Percentiles rank a stretch among this genome's conserved stretches.
phyloP scores from a whole-genome alignment of 1,284 basidiomycete genomes.

The Coriolopsis trogii region DNA sequence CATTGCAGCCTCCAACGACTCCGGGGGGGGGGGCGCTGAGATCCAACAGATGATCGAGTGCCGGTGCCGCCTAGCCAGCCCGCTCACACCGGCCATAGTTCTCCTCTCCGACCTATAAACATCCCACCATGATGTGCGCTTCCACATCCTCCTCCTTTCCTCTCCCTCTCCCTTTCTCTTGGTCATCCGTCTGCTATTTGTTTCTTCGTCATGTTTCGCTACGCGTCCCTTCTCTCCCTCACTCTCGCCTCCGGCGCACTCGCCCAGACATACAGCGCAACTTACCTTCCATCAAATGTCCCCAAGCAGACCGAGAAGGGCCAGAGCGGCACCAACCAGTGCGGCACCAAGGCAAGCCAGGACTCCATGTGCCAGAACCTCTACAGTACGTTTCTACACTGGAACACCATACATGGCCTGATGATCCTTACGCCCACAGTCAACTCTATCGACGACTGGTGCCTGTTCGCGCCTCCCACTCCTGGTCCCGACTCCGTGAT shows the following conservation, averaged over 20 bases:
- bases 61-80: neutral
- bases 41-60: neutral
- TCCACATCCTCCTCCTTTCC: neutral
- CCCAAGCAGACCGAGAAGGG: constrained; percentile 57
- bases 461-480: constrained; percentile 56
- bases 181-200: neutral
- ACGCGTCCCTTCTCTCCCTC: constrained; percentile 17
- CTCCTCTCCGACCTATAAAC: constrained; percentile 10
- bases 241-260: constrained; percentile 24
- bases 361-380: constrained; percentile 68
- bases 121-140: neutral
- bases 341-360: constrained; percentile 58
- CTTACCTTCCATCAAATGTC: constrained; percentile 45
- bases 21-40: neutral
- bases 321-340: constrained; percentile 65
- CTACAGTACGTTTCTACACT: constrained; percentile 46
- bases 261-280: constrained; percentile 40
- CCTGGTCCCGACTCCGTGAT: constrained; percentile 56
- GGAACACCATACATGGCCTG: neutral
- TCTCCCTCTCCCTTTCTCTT: neutral
- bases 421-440: constrained; percentile 38
- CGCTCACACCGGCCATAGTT: constrained; percentile 5
- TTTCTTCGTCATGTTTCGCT: constrained; percentile 18
- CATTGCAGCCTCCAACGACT: too few relatives aligned
- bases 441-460: constrained; percentile 66